Percentiles rank a stretch among this genome's conserved stretches.
Evolutionary conservation across 2,329 filamentous ascomycete genomes (phyloP).

Genomic region (Ophiosphaerella narmari): DNA sequence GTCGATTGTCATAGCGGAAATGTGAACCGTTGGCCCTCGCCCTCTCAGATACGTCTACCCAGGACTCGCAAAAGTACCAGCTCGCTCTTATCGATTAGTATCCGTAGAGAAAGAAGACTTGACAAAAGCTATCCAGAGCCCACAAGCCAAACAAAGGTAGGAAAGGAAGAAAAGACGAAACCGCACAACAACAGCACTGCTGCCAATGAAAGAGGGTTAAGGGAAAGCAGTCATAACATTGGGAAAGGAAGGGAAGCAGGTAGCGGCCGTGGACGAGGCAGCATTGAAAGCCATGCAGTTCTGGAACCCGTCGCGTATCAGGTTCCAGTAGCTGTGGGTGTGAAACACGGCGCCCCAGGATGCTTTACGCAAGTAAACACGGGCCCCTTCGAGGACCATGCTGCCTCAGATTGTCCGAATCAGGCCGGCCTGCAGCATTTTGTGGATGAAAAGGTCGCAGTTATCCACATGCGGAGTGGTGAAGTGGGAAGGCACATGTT

Average conservation of each 20-base stretch:
- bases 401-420: constrained; percentile 14
- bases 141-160: constrained; percentile 38
- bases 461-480: constrained; percentile 1
- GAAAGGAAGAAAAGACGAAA: constrained; percentile 40
- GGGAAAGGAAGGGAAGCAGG: constrained; percentile 22
- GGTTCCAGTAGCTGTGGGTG: constrained; percentile 13
- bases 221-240: constrained; percentile 28
- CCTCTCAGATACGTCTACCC: constrained; percentile 7
- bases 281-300: constrained; percentile 43
- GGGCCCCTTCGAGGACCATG: constrained; percentile 21
- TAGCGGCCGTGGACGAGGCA: constrained; percentile 27
- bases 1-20: constrained; percentile 32
- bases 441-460: constrained; percentile 9
- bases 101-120: constrained; percentile 4
- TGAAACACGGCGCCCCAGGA: constrained; percentile 33
- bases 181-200: constrained; percentile 41
- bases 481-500: constrained; percentile 1
- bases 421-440: constrained; percentile 8
- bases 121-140: constrained; percentile 26
- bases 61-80: constrained; percentile 16
- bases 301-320: constrained; percentile 40
- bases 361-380: constrained; percentile 16
- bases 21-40: constrained; percentile 29
- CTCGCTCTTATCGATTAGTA: constrained; percentile 4
- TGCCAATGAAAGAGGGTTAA: constrained; percentile 40